Percentiles rank a stretch among this genome's conserved stretches.
Conservation (phyloP, 2,329 filamentous ascomycete genomes). For the Pseudogymnoascus sp. region DNA sequence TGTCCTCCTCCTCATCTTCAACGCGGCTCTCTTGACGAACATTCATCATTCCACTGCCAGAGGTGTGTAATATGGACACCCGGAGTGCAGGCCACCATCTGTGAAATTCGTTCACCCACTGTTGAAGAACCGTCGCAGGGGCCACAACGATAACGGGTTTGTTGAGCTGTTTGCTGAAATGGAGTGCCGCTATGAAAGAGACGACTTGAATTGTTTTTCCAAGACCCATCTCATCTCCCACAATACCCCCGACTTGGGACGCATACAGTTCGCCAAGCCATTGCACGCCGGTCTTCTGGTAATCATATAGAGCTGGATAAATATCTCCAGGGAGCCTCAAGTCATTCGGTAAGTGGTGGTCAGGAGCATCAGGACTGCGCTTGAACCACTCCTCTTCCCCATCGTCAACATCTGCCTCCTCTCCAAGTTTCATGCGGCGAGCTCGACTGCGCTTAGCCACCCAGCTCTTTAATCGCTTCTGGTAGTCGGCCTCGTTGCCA, state of each 20-base stretch:
- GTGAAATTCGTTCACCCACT: slow-evolving; percentile 99
- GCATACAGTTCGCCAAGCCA: slow-evolving; percentile 92
- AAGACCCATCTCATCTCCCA: slow-evolving; percentile 98
- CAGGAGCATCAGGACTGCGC: slow-evolving; percentile 75
- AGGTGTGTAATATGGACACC: slow-evolving; percentile 90
- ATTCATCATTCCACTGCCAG: slow-evolving; percentile 93
- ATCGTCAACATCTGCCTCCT: slow-evolving; percentile 32
- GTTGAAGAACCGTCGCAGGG: slow-evolving; percentile 87
- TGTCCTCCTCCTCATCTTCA: slow-evolving; percentile 49
- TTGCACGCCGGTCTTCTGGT: slow-evolving; percentile 93
- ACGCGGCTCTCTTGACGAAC: slow-evolving; percentile 56
- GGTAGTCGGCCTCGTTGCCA: slow-evolving; percentile 78
- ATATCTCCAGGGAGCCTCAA: slow-evolving; percentile 87
- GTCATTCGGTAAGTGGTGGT: slow-evolving; percentile 65
- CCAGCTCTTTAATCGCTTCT: slow-evolving; percentile 70
- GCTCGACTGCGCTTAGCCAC: slow-evolving; percentile 56
- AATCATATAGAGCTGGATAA: slow-evolving; percentile 85
- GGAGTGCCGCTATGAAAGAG: slow-evolving; percentile 80
- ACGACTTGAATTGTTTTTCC: slow-evolving; percentile 68
- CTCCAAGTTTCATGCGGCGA: slow-evolving; percentile 42
- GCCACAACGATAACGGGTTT: slow-evolving; percentile 88
- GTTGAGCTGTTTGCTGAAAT: slow-evolving; percentile 79
- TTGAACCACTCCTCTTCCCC: slow-evolving; percentile 69
- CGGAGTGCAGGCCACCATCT: slow-evolving; percentile 98
- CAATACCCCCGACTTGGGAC: slow-evolving; percentile 85